Conservation (phyloP, 1,284 basidiomycete species). For the Pascua guehoae region DNA sequence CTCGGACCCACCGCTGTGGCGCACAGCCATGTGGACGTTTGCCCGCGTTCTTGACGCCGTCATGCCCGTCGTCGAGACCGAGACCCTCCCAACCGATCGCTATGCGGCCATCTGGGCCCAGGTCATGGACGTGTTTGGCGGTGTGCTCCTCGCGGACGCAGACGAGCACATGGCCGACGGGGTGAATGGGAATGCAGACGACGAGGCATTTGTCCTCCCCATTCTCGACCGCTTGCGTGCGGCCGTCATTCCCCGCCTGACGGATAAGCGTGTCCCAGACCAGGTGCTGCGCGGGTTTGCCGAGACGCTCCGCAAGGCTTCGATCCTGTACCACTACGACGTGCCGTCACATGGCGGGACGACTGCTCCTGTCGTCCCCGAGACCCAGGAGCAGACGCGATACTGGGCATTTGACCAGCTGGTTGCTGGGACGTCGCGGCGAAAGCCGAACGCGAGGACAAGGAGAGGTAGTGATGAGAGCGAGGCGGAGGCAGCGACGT, state of each 20-base stretch:
- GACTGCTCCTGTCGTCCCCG: conserved; percentile 45
- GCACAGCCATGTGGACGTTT: conserved; percentile 55
- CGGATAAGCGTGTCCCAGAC: conserved; percentile 67
- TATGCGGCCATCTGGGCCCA: conserved; percentile 79
- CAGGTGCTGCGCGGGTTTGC: conserved; percentile 66
- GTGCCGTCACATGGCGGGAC: conserved; percentile 25
- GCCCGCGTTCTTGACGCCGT: conserved; percentile 22
- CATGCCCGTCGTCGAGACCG: conserved; percentile 14
- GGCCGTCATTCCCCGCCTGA: conserved; percentile 72
- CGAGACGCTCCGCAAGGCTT: conserved; percentile 70
- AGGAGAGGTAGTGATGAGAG: not conserved
- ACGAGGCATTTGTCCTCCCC: conserved; percentile 83
- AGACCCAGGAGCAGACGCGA: conserved; percentile 76
- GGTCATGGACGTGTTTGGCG: conserved; percentile 76
- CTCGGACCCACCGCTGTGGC: conserved; percentile 82
- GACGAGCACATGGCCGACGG: conserved; percentile 59
- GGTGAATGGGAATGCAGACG: conserved; percentile 43
- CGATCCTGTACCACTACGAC: conserved; percentile 59
- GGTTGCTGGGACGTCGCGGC: conserved; percentile 50
- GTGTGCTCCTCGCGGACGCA: conserved; percentile 74
- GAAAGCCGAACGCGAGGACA: not conserved
- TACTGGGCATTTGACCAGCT: conserved; percentile 93
- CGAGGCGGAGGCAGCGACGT: not conserved
- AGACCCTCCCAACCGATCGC: conserved; percentile 58
- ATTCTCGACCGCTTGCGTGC: conserved; percentile 74